Percentiles rank a stretch among this genome's conserved stretches.
Conservation (phyloP, 768 basidiomycete species). For the Mycena venus region DNA sequence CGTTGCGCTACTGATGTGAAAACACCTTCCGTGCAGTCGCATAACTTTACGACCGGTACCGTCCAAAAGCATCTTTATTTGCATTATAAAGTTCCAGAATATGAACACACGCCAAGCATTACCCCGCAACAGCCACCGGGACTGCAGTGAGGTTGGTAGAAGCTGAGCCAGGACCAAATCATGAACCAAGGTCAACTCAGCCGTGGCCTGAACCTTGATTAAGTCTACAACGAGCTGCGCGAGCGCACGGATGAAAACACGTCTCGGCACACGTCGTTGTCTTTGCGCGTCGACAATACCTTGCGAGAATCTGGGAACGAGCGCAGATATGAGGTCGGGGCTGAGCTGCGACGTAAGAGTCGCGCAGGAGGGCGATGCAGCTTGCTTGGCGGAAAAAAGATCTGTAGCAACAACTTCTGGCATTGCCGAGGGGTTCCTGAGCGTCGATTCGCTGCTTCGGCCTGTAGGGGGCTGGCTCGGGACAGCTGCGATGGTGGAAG, state of each 20-base stretch:
- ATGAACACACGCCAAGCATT: too few relatives aligned
- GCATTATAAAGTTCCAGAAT: too few relatives aligned
- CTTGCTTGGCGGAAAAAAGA: neutral
- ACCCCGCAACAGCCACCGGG: too few relatives aligned
- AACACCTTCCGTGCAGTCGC: too few relatives aligned
- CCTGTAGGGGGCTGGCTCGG: neutral
- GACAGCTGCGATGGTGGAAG: too few relatives aligned
- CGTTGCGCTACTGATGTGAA: too few relatives aligned
- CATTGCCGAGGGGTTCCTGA: neutral
- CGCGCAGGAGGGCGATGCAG: conserved; percentile 1
- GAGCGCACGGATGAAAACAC: neutral
- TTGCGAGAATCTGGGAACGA: neutral
- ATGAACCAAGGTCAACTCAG: neutral
- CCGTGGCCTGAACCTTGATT: neutral
- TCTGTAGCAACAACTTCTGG: neutral
- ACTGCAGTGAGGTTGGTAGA: neutral
- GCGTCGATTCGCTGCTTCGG: neutral
- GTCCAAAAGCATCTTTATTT: too few relatives aligned
- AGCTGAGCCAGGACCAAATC: neutral
- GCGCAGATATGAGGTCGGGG: neutral
- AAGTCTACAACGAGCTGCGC: neutral
- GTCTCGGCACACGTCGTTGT: neutral
- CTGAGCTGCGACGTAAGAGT: neutral
- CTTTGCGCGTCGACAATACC: neutral
- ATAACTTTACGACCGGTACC: too few relatives aligned